These are phyloP conservation scores for Cladosporium phlei DNA, from an alignment of 2,329 filamentous ascomycete species.

Conservation along the genomic window DNA sequence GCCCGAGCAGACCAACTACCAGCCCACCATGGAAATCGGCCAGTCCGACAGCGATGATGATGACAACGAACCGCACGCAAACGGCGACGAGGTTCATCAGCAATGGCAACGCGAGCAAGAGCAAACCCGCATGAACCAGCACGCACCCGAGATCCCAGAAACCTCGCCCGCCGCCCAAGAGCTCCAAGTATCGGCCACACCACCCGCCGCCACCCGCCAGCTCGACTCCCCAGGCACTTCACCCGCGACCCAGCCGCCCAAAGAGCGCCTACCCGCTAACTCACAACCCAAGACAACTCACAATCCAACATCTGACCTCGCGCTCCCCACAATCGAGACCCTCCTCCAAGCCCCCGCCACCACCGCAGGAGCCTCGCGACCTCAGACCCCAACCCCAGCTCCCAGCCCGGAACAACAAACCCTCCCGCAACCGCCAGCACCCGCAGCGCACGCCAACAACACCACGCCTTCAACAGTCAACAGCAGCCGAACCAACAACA, in stretches of 20 bases:
- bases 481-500: neutral
- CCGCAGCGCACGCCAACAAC: neutral
- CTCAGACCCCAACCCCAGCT: neutral
- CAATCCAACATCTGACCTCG: neutral
- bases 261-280: neutral
- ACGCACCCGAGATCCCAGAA: neutral
- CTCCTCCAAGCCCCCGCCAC: neutral
- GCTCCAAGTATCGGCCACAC: neutral
- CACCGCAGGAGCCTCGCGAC: neutral
- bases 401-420: neutral
- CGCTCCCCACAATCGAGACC: too few relatives aligned
- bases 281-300: neutral
- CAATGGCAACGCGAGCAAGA: constrained; percentile 5
- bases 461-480: neutral
- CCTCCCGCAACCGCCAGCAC: neutral
- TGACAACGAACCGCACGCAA: neutral
- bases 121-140: neutral
- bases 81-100: neutral
- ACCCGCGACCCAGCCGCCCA: too few relatives aligned
- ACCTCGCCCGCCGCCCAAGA: neutral
- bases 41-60: neutral
- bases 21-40: neutral
- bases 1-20: neutral
- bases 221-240: too few relatives aligned
- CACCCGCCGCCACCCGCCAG: neutral